These are phyloP conservation scores for Penicillium maclennaniae DNA, from an alignment of 495 filamentous ascomycete genomes.

Conservation along the genomic window DNA sequence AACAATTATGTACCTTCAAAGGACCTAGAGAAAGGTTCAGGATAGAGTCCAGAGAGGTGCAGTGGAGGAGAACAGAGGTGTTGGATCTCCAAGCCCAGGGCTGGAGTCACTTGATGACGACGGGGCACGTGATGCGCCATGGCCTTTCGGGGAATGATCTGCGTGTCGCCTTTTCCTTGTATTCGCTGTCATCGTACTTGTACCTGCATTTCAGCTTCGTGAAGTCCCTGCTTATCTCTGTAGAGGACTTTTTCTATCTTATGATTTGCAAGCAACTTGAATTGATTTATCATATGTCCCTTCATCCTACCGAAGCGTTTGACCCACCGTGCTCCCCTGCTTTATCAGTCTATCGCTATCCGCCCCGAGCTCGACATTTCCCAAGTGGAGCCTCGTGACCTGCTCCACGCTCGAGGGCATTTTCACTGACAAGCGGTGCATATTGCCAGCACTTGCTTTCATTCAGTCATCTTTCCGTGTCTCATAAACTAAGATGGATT, in stretches of 20 bases:
- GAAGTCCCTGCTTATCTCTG: neutral
- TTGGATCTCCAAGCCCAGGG: neutral
- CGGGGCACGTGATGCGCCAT: conserved; percentile 10
- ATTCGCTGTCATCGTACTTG: neutral
- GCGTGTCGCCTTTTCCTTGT: neutral
- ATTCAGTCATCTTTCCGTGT: no score
- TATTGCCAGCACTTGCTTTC: no score
- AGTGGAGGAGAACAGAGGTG: neutral
- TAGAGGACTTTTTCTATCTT: neutral
- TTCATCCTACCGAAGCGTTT: no score
- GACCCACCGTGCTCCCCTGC: neutral
- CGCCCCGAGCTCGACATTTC: neutral
- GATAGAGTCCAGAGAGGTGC: neutral
- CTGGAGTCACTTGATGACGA: conserved; percentile 31
- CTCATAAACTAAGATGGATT: no score
- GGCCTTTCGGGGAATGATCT: conserved; percentile 8
- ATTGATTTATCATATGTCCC: no score
- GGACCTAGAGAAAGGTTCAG: neutral
- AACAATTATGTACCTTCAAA: neutral
- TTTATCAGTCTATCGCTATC: neutral
- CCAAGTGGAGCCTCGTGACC: neutral
- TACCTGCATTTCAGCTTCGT: neutral
- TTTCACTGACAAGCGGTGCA: neutral
- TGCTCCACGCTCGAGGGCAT: neutral
- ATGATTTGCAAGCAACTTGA: no score